These are phyloP conservation scores for Trichoderma sp. DNA, from an alignment of 2,329 filamentous ascomycete genomes.

Conservation along the genomic window DNA sequence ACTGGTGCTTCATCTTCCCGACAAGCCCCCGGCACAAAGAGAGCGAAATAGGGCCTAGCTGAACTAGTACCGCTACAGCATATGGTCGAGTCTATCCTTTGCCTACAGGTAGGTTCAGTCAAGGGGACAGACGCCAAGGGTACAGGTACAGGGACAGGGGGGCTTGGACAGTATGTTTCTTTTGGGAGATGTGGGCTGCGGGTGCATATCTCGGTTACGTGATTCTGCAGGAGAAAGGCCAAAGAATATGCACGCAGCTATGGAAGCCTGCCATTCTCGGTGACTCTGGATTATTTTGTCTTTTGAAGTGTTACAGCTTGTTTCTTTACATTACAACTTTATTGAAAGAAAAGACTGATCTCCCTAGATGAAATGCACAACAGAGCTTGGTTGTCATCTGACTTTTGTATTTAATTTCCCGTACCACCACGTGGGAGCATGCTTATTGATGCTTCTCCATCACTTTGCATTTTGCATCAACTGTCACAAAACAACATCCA, in stretches of 20 bases:
- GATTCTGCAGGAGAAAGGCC: constrained; percentile 3
- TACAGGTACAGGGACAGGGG: neutral
- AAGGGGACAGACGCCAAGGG: neutral
- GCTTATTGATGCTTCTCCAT: neutral
- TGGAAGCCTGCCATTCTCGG: neutral
- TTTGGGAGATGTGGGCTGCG: neutral
- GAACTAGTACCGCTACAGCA: neutral
- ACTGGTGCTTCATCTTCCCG: neutral
- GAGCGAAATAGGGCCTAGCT: neutral
- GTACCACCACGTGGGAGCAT: neutral
- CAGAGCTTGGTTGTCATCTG: neutral
- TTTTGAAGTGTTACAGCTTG: neutral
- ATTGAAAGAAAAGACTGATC: no score
- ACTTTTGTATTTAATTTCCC: neutral
- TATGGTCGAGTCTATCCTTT: neutral
- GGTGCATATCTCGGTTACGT: neutral
- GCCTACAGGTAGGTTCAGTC: neutral
- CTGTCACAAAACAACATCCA: neutral
- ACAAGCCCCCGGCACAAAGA: neutral
- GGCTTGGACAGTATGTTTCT: neutral
- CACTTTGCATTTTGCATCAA: neutral
- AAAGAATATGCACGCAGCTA: neutral
- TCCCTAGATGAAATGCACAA: no score
- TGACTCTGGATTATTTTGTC: neutral
- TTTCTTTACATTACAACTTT: neutral